Evolutionary conservation across 805 yeast genomes (phyloP), one percentile per base, ranked within the genome.

Genomic region (Spathaspora girioi): DNA sequence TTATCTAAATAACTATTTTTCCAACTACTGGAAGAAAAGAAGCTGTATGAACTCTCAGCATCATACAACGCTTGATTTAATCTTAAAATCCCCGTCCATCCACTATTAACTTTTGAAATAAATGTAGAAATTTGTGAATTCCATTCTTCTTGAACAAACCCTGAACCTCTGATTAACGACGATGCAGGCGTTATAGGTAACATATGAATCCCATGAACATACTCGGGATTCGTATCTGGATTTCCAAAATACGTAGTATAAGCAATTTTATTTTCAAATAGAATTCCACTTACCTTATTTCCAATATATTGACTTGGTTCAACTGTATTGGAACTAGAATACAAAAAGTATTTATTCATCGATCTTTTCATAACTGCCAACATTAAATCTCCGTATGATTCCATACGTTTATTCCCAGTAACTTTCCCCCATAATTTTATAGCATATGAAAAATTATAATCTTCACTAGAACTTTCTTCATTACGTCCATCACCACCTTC

Each of bases 121-220:
- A 81, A 62, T 0, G 64, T 44, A 10, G 59, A 59, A 27, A 67
- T 61, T 56, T 53, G 46, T 54, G 59, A 51, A 47, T 70, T 59
- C 79, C 79, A 68, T 58, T 73, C 84, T 59, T 80, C 71, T 43
- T 61, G 51, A 7, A 79, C 82, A 64, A 79, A 83, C 12, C 61
- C 59, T 1, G 84, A 76, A 15, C 70, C 65, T 52, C 92, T 76
- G 42, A 85, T 73, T 53, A 68, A 78, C 1, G 84, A 73, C 20
- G 87, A 81, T 15, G 76, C 73, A 0, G 89, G 87, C 0, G 88
- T 84, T 27, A 81, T 70, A 19, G 92, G 92, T 38, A 87, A 62
- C 91, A 86, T 87, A 64, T 87, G 91, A 53, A 86, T 87, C 4
- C 93, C 93, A 57, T 86, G 89, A 49, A 84, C 85, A 59, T 81